A percentile compares a stretch with the other conserved stretches of the same genome.
phyloP scores from a whole-genome alignment of 768 basidiomycete genomes.

The Pleurotus platypus region DNA sequence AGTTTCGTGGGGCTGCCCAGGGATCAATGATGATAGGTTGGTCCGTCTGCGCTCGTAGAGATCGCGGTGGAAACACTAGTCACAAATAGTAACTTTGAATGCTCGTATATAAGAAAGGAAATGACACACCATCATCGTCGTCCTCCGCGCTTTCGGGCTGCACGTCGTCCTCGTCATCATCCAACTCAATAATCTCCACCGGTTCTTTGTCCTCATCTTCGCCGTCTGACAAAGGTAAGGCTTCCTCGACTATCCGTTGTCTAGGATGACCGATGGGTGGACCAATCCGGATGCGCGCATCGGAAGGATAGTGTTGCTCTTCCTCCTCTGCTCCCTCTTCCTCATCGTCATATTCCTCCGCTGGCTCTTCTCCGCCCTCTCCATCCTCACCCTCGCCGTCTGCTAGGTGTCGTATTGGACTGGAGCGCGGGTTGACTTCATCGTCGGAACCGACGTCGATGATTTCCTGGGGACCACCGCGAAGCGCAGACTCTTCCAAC shows the following conservation, averaged over 20 bases:
- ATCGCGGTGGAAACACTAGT: background rate
- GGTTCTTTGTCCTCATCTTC: constrained; percentile 4
- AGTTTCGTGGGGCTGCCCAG: constrained; percentile 35
- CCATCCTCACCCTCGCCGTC: constrained; percentile 19
- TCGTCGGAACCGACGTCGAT: constrained; percentile 23
- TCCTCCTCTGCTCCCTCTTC: background rate
- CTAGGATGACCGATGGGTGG: too few relatives aligned
- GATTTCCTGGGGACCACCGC: constrained; percentile 14
- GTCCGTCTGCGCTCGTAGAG: background rate
- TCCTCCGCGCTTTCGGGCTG: constrained; percentile 6
- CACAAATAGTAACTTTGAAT: background rate
- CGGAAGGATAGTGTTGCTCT: too few relatives aligned
- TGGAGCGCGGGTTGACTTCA: constrained; percentile 6
- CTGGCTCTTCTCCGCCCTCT: constrained; percentile 12
- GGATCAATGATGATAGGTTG: constrained; percentile 32
- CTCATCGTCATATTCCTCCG: constrained; percentile 19
- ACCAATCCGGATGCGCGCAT: too few relatives aligned
- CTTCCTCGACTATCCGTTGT: too few relatives aligned
- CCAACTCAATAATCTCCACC: constrained; percentile 8
- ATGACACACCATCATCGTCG: background rate
- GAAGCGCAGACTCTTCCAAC: background rate
- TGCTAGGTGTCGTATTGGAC: background rate
- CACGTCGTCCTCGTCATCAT: constrained; percentile 10
- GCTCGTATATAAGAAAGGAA: constrained; percentile 9
- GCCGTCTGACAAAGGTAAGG: background rate